Base-by-base conservation (phyloP, 1,284 basidiomycete species). In the Earliella scabrosa region DNA sequence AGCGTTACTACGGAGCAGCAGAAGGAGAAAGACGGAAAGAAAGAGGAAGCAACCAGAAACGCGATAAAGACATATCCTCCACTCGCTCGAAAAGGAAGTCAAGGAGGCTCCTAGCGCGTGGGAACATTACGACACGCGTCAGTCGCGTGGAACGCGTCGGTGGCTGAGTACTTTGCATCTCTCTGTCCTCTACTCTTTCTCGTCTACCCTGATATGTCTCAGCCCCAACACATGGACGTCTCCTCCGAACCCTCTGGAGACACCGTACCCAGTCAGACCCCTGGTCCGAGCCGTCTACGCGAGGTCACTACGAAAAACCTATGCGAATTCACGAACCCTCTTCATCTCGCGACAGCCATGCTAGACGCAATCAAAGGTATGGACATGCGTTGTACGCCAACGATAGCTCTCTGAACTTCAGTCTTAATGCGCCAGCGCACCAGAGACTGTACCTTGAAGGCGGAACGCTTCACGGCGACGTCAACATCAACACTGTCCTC, bases 401-500 rank as follows among this genome's bases (percentile, higher is more conserved):
- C n/a, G n/a, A n/a, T n/a, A n/a, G n/a, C n/a, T n/a, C n/a, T n/a
- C n/a, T n/a, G n/a, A n/a, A 13, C 7, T 23, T 4, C 10, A 45
- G 40, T 32, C 27, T 10, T 16, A 16, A 24, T 32, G 35, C 23
- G 5, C 21, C 14, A 48, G 46, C 46, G 16, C 46, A 48, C 18
- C 21, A 38, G 24, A 38, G 36, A 13, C 45, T 49, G 20, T 45
- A 41, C 23, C 18, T 27, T 13, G 18, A 47, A 2, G 51, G 32
- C 20, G 58, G 50, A 36, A 20, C 38, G 16, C 23, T 50, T 23
- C 58, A 56, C 45, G 54, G 58, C 4, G 39, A 52, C 34, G 45
- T 60, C 45, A 56, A 45, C 51, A 21, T 18, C 32, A 51, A 45
- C 39, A 53, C 29, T 38, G 44, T 60, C 45, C 48, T 56, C 54